Evolutionary conservation across 768 basidiomycete genomes (phyloP), one percentile per base, ranked within the genome.

Genomic region (Lentinula lateritia): DNA sequence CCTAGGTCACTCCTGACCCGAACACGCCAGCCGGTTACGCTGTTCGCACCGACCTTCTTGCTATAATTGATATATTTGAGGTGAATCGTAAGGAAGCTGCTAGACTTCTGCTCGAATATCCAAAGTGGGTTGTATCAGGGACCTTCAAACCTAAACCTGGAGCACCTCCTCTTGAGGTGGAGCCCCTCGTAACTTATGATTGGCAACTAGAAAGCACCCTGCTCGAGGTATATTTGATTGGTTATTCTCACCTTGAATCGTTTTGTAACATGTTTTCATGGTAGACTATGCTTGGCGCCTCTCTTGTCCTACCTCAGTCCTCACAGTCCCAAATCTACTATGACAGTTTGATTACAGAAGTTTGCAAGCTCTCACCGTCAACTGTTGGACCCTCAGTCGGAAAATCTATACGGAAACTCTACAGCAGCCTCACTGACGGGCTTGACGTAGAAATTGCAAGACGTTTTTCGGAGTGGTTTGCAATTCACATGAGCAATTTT

Each of bases 321-420:
- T 78, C 84, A 0, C 84, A 88, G 67, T 90, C 90, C 70, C 78
- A 90, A 0, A 78, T 96, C 6, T 98, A 97, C 72, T 93, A 97
- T 70, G 87, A 89, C 62, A 78, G 90, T 3, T 78, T 98, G 58
- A 89, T 98, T 62, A 92, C 92, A 20, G 96, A 99, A 69, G 78
- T 99, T 7, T 98, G 95, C 76, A 96, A 97, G 71, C 77, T 95
- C n/a, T 91, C 92, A 0, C 95, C 96, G 0, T 80, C 83, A 6
- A 96, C 94, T 2, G 90, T 95, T 54, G 97, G 97, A 4, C 97
- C 97, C 0, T 93, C 95, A 1, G 93, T 99, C 18, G 97, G 97
- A 63, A 94, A 98, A 73, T 92, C 92, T 1, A 94, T 98, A 67
- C 83, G 96, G 50, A 92, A 88, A 70, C 72, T 98, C 6, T 99